phyloP scores from a whole-genome alignment of 2,329 filamentous ascomycete genomes.

The Diplodia seriata region DNA sequence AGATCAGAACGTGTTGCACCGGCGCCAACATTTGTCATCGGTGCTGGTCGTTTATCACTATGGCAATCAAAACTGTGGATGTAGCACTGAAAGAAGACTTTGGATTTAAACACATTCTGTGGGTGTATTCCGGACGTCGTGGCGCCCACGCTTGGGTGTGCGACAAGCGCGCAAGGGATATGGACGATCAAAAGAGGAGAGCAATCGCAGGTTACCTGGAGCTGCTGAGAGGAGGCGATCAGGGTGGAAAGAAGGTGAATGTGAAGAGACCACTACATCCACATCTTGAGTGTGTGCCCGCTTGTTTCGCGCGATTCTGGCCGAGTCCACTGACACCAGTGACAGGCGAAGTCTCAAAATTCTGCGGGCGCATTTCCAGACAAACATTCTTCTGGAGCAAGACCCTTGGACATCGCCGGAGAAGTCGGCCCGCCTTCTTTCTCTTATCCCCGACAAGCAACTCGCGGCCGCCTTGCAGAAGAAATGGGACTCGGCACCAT shows the following conservation, averaged over 20 bases:
- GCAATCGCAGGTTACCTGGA: slow-evolving; percentile 91
- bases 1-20: slow-evolving; percentile 92
- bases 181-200: slow-evolving; percentile 85
- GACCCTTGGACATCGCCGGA: slow-evolving; percentile 80
- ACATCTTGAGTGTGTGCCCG: slow-evolving; percentile 70
- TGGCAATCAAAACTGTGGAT: slow-evolving; percentile 95
- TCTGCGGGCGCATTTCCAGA: slow-evolving; percentile 82
- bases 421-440: slow-evolving; percentile 77
- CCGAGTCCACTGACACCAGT: background rate
- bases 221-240: slow-evolving; percentile 82
- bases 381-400: slow-evolving; percentile 81
- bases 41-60: slow-evolving; percentile 97
- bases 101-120: slow-evolving; percentile 94
- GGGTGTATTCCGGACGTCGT: slow-evolving; percentile 97
- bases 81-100: slow-evolving; percentile 89
- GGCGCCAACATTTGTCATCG: slow-evolving; percentile 92
- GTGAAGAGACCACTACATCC: slow-evolving; percentile 85
- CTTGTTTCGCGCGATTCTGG: background rate
- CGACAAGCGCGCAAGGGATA: slow-evolving; percentile 80
- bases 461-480: slow-evolving; percentile 80
- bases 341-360: slow-evolving; percentile 80
- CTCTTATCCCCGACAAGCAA: slow-evolving; percentile 80
- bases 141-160: slow-evolving; percentile 99
- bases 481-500: slow-evolving; percentile 89
- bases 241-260: slow-evolving; percentile 87